Evolutionary conservation across 768 basidiomycete genomes (phyloP), one percentile per base, ranked within the genome.

Genomic region (Thelephora aurantiotincta): DNA sequence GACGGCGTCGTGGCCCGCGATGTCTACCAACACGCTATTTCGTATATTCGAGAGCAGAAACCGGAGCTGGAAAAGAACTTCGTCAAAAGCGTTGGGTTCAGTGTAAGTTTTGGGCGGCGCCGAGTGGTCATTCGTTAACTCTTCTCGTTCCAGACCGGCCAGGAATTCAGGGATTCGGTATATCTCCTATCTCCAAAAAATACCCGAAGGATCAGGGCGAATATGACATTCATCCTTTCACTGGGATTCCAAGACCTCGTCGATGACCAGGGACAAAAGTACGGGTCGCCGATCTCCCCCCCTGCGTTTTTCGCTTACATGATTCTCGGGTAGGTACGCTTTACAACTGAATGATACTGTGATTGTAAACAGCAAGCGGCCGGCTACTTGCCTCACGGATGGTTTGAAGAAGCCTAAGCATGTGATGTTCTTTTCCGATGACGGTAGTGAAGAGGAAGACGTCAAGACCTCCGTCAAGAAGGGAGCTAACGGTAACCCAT

Each of bases 81-180:
- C 50, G 78, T 81, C 30, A 99, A 96, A 68, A 89, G 77, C 52
- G 67, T 93, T 46, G 94, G 94, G 2, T 93, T 92, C 59, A 85
- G 80, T 19, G 92, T 94, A 61, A 55, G 82, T 67, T 0, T 20
- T 19, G 2, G 16, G 16, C 26, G 16, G 2, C n/a, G n/a, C 13
- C 12, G 11, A 14, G 44, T 1, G 38, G 46, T 43, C 12, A 26
- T 1, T 11, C 33, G 34, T 18, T 42, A 20, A 36, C 14, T 47
- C 33, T 16, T 9, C n/a, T 16, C 19, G 13, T 48, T 19, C 1
- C 55, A 97, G 93, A 97, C 82, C 62, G 94, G 94, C 5, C 78
- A 97, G 59, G 94, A 99, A 62, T 97, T 93, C 66, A 79, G 92
- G 36, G 94, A 99, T 59, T 77, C 82, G 9, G 69, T 79, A 0